These are phyloP conservation scores for Fomes fomentarius DNA, from an alignment of 1,284 basidiomycete genomes.

Conservation along the genomic window DNA sequence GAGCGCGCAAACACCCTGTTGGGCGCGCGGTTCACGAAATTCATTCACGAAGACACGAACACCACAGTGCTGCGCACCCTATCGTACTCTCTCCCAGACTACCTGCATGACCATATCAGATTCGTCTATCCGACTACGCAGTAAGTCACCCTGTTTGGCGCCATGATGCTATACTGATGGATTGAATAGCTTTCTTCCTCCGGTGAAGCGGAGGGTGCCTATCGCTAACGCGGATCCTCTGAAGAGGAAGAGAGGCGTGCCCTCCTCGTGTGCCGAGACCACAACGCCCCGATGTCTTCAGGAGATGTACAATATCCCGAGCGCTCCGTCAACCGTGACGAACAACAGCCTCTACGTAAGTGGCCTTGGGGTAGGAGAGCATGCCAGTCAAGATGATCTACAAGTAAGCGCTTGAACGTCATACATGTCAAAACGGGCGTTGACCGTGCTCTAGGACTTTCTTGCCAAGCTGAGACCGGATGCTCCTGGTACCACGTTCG, in stretches of 20 bases:
- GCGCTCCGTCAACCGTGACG: slow-evolving; percentile 43
- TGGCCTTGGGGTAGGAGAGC: slow-evolving; percentile 55
- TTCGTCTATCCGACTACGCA: slow-evolving; percentile 41
- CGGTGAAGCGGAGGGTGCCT: neutral
- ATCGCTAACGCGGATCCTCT: neutral
- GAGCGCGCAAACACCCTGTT: slow-evolving; percentile 41
- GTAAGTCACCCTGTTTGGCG: too few relatives aligned
- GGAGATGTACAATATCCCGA: too few relatives aligned
- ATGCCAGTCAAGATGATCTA: slow-evolving; percentile 51
- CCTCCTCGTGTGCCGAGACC: slow-evolving; percentile 37
- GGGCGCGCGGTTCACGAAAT: slow-evolving; percentile 39
- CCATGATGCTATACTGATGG: too few relatives aligned
- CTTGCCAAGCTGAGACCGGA: slow-evolving; percentile 38
- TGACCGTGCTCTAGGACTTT: slow-evolving; percentile 55
- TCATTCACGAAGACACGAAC: slow-evolving; percentile 38
- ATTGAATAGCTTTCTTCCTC: slow-evolving; percentile 17
- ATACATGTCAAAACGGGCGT: too few relatives aligned
- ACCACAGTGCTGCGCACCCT: slow-evolving; percentile 38
- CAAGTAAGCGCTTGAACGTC: slow-evolving; percentile 37
- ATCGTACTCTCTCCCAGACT: slow-evolving; percentile 41
- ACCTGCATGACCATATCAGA: slow-evolving; percentile 38
- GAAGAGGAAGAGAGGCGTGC: slow-evolving; percentile 1
- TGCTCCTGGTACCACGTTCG: slow-evolving; percentile 38
- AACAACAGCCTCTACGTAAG: slow-evolving; percentile 54
- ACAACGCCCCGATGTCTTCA: slow-evolving; percentile 57